Base-by-base conservation (phyloP, 805 yeast genomes). In the Yarrowia divulgata region DNA sequence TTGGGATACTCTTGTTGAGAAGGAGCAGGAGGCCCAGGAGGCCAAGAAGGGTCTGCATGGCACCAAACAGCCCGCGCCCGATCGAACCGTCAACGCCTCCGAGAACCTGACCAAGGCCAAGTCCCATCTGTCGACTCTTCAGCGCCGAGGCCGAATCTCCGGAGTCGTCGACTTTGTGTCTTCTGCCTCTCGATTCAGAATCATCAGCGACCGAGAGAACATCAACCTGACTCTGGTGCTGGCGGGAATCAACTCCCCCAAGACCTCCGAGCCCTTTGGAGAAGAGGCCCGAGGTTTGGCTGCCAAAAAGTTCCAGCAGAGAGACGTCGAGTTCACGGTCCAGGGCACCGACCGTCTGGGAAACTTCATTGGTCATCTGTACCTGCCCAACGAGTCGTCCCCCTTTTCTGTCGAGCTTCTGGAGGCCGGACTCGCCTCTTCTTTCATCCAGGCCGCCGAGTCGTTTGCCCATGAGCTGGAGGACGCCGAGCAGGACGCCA, bases 1-100 rank as follows among this genome's bases (percentile, higher is more conserved):
- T 73, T 91, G 97, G 94, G 97, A 91, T 75, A 83, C 83, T 62
- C 82, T 91, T 69, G 78, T 90, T 55, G 96, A 90, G 75, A 81
- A 87, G 62, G 97, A 92, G 77, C 81, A 83, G 50, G 81, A 81
- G 50, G 89, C 93, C 16, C 81, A 80, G 70, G 84, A 82, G 69
- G 78, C 79, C 32, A 85, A 88, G 72, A 81, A 81, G 57, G 97
- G 97, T 23, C 81, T 92, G 50, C 87, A 84, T 75, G 84, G 81
- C 70, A 83, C 85, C 35, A 87, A 87, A 74, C 75, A 81, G 14
- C 83, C 85, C 67, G 86, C 87, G 16, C 85, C 85, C 16, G 87
- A 87, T 46, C 83, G 91, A 73, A 78, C 87, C 40, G 90, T 90
- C 42, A 94, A 92, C 76, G 97, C 96, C 6, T 88, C 94, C 23